phyloP scores from a whole-genome alignment of 495 filamentous ascomycete genomes.

The Neurospora sp. region DNA sequence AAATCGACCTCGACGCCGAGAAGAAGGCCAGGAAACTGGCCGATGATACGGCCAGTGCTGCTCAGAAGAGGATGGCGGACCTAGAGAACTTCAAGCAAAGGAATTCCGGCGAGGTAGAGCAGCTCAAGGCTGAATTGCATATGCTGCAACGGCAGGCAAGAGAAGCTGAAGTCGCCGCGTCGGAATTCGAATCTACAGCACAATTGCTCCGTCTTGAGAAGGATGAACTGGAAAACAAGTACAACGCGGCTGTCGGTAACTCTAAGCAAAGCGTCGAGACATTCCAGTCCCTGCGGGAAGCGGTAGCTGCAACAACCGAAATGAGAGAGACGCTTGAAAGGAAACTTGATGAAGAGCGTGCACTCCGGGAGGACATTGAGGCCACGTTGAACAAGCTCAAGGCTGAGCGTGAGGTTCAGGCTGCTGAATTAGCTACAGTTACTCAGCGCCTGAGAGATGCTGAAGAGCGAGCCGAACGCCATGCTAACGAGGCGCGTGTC shows the following conservation, averaged over 20 bases:
- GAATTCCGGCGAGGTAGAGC: constrained; percentile 72
- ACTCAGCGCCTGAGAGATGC: constrained; percentile 70
- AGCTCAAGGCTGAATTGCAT: constrained; percentile 74
- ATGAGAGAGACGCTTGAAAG: constrained; percentile 67
- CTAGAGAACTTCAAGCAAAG: constrained; percentile 73
- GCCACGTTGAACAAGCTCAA: constrained; percentile 68
- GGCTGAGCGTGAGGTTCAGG: constrained; percentile 75
- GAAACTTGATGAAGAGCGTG: constrained; percentile 75
- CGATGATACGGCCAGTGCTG: constrained; percentile 76
- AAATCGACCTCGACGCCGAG: constrained; percentile 66
- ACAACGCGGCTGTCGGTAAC: constrained; percentile 54
- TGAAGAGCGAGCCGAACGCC: constrained; percentile 82
- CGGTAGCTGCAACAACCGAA: constrained; percentile 65
- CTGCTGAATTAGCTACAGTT: constrained; percentile 65
- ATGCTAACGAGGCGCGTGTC: constrained; percentile 76
- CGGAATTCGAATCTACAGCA: constrained; percentile 65
- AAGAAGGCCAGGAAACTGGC: constrained; percentile 68
- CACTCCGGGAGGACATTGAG: constrained; percentile 66
- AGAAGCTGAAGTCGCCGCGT: constrained; percentile 63
- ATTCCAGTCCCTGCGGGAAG: constrained; percentile 64
- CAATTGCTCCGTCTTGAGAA: constrained; percentile 73
- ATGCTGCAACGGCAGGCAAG: constrained; percentile 60
- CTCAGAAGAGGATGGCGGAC: constrained; percentile 71
- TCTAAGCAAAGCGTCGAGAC: constrained; percentile 63
- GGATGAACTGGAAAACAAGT: constrained; percentile 61